Conservation (phyloP, 352 stramenopile genomes). For the Pythium scleroteichum region DNA sequence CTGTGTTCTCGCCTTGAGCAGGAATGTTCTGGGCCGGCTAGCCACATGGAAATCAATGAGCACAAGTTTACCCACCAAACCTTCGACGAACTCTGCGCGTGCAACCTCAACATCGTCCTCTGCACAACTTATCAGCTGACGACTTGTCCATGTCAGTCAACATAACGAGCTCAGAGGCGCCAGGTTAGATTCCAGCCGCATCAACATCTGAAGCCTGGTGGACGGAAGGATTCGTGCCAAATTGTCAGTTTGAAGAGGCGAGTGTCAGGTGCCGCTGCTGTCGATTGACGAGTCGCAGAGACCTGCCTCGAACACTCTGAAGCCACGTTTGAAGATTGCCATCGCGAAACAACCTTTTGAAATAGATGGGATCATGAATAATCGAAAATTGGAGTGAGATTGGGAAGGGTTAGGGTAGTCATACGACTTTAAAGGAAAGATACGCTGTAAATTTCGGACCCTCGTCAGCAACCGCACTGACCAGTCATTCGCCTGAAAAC, state of each 20-base stretch:
- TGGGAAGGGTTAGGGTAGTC: slow-evolving; percentile 7
- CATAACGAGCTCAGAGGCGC: slow-evolving; percentile 13
- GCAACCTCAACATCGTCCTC: slow-evolving; percentile 2
- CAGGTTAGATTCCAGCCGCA: not conserved
- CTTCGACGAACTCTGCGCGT: no score
- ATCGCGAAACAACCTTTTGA: slow-evolving; percentile 1
- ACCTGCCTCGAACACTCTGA: not conserved
- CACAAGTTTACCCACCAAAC: no score
- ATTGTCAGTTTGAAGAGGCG: no score
- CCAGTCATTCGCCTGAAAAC: slow-evolving; percentile 18
- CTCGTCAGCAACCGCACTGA: slow-evolving; percentile 8
- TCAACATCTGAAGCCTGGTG: no score
- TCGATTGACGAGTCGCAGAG: no score
- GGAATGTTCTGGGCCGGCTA: no score
- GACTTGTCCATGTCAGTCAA: not conserved
- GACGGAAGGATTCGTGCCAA: no score
- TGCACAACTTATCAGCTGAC: not conserved
- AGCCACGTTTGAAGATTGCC: not conserved
- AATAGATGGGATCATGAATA: slow-evolving; percentile 13
- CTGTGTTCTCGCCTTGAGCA: no score
- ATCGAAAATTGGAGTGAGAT: not conserved
- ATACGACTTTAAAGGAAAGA: slow-evolving; percentile 16
- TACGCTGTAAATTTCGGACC: slow-evolving; percentile 13
- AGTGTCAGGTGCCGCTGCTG: no score
- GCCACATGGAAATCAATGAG: slow-evolving; percentile 3